phyloP scores from a whole-genome alignment of 495 filamentous ascomycete genomes.

The Xylaria castorea region DNA sequence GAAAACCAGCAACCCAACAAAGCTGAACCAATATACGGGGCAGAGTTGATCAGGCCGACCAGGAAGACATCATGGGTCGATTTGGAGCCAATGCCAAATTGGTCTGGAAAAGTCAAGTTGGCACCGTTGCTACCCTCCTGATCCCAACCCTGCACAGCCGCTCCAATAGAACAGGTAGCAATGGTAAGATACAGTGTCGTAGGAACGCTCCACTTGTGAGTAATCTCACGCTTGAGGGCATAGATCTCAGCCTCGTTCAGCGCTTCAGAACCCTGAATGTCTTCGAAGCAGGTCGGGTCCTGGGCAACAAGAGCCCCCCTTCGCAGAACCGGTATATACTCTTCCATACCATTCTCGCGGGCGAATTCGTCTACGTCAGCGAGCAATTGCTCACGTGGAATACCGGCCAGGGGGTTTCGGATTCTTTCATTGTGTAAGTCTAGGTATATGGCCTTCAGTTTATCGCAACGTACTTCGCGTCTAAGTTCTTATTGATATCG shows the following conservation, averaged over 20 bases:
- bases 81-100: slow-evolving; percentile 61
- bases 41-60: slow-evolving; percentile 67
- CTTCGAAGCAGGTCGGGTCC: slow-evolving; percentile 61
- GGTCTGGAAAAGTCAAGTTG: slow-evolving; percentile 66
- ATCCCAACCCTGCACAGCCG: slow-evolving; percentile 75
- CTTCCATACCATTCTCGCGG: slow-evolving; percentile 43
- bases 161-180: slow-evolving; percentile 72
- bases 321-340: slow-evolving; percentile 57
- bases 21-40: slow-evolving; percentile 51
- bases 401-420: slow-evolving; percentile 66
- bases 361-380: slow-evolving; percentile 64
- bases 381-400: slow-evolving; percentile 59
- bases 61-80: slow-evolving; percentile 61
- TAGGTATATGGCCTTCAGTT: background rate
- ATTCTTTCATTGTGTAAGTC: slow-evolving; percentile 44
- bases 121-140: slow-evolving; percentile 79
- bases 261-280: slow-evolving; percentile 52
- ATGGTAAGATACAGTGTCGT: slow-evolving; percentile 71
- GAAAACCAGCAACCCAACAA: slow-evolving; percentile 67
- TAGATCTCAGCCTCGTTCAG: slow-evolving; percentile 61
- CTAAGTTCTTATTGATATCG: slow-evolving; percentile 58
- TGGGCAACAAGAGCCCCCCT: slow-evolving; percentile 72
- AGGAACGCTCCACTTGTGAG: slow-evolving; percentile 71
- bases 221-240: slow-evolving; percentile 63
- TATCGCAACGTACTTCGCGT: slow-evolving; percentile 53